Evolutionary conservation across 2,329 filamentous ascomycete species (phyloP).

Genomic region (Talaromyces sp.): DNA sequence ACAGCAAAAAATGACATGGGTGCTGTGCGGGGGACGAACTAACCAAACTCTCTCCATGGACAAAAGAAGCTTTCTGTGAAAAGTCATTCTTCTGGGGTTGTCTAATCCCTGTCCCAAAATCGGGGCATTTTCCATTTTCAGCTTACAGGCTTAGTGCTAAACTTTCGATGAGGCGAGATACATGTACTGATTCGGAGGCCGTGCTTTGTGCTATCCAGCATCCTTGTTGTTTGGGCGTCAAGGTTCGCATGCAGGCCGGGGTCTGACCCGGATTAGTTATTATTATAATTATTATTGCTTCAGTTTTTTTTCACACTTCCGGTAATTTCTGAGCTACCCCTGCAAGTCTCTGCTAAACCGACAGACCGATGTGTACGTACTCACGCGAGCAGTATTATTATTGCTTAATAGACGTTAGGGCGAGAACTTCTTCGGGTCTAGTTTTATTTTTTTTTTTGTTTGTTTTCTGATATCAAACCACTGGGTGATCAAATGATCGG

Average conservation of each 20-base stretch:
- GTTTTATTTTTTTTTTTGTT: no score
- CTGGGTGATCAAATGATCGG: not conserved
- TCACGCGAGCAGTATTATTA: not conserved
- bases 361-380: not conserved
- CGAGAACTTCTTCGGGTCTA: no score
- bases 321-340: not conserved
- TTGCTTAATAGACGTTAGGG: not conserved
- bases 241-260: not conserved
- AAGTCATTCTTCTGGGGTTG: not conserved
- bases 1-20: not conserved
- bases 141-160: not conserved
- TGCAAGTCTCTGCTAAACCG: not conserved
- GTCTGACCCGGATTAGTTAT: not conserved
- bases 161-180: not conserved
- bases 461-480: no score
- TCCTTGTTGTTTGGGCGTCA: not conserved
- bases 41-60: not conserved
- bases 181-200: not conserved
- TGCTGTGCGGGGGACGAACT: not conserved
- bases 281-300: not conserved
- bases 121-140: not conserved
- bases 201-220: not conserved
- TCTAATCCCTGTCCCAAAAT: not conserved
- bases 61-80: not conserved
- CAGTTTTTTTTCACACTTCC: not conserved